phyloP scores from a whole-genome alignment of 2,329 filamentous ascomycete species.

The Penicillium occitanis region DNA sequence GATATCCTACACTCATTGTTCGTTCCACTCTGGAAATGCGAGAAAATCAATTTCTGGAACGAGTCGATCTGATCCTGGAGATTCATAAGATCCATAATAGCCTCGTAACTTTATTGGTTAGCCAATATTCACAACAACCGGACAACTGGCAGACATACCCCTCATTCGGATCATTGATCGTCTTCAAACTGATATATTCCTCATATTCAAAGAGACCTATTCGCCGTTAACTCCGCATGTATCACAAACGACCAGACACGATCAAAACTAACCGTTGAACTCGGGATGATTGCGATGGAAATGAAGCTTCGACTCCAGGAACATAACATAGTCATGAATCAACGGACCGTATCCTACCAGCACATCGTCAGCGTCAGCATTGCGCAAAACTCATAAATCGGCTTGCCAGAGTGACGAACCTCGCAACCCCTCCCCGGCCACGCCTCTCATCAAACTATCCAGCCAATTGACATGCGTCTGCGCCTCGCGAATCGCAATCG shows the following conservation, averaged over 20 bases:
- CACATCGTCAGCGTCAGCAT: background rate
- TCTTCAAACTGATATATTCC: slow-evolving; percentile 96
- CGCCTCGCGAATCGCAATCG: slow-evolving; percentile 80
- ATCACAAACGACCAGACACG: background rate
- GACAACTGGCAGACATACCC: slow-evolving; percentile 55
- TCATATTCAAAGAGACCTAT: slow-evolving; percentile 90
- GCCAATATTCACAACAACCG: slow-evolving; percentile 13
- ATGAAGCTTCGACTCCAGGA: slow-evolving; percentile 87
- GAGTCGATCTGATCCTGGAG: slow-evolving; percentile 97
- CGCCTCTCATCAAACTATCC: slow-evolving; percentile 82
- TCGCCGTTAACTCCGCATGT: slow-evolving; percentile 5
- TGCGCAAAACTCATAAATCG: background rate
- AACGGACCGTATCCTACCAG: slow-evolving; percentile 73
- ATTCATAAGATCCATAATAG: slow-evolving; percentile 93
- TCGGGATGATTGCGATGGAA: slow-evolving; percentile 97
- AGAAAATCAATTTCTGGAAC: slow-evolving; percentile 98
- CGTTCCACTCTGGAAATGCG: slow-evolving; percentile 84
- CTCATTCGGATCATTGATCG: slow-evolving; percentile 98
- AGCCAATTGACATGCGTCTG: slow-evolving; percentile 88
- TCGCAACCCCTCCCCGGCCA: slow-evolving; percentile 78
- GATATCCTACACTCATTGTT: slow-evolving; percentile 98
- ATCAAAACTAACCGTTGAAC: slow-evolving; percentile 71
- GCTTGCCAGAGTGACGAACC: slow-evolving; percentile 47
- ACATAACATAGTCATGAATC: slow-evolving; percentile 96
- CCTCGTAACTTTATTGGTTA: slow-evolving; percentile 65